Base-by-base conservation (phyloP, 345 rosid genomes). In the Citrus cavaleriei region DNA sequence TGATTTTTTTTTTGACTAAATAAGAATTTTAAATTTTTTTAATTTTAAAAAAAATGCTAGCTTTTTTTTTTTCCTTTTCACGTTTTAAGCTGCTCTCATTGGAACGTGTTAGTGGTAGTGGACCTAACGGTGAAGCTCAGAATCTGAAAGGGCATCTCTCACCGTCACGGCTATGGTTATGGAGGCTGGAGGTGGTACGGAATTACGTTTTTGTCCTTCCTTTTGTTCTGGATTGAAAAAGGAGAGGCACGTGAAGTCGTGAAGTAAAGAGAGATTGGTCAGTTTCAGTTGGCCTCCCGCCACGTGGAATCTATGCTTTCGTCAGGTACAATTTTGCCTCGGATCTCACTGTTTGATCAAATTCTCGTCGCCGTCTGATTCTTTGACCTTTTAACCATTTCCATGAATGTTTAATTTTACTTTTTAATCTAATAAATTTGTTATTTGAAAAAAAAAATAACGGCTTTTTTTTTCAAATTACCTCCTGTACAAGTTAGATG, bases 201-300 rank as follows among this genome's bases (percentile, higher is more conserved):
- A 77, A 79, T 69, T 78, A 77, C 88, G 1, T 4, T n/a, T 83
- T 77, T 86, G 38, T 73, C 87, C 86, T 66, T 76, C 0, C 35
- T 32, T 81, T 80, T 79, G 37, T 79, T 60, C 70, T 67, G 73
- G 75, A 82, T 19, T 65, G 4, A n/a, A 22, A 57, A 57, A 57
- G 61, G 61, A 7, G 22, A 32, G 72, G 67, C 89, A 86, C 89
- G 91, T 85, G 89, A 68, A 38, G 10, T 18, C 89, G 91, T 85
- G 89, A 68, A 38, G 10, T 18, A 49, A 63, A 46, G 18, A 75
- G 73, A 77, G 75, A 79, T 32, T 78, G 81, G 86, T 19, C 72
- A 61, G 78, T 51, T 69, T 19, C 68, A 54, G 78, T 51, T 69
- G 18, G 24, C 5, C 19, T 61, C 51, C 42, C 55, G 81, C 83